Evolutionary conservation across 1,284 basidiomycete species (phyloP).

Genomic region (Cutaneotrichosporon arboriforme): DNA sequence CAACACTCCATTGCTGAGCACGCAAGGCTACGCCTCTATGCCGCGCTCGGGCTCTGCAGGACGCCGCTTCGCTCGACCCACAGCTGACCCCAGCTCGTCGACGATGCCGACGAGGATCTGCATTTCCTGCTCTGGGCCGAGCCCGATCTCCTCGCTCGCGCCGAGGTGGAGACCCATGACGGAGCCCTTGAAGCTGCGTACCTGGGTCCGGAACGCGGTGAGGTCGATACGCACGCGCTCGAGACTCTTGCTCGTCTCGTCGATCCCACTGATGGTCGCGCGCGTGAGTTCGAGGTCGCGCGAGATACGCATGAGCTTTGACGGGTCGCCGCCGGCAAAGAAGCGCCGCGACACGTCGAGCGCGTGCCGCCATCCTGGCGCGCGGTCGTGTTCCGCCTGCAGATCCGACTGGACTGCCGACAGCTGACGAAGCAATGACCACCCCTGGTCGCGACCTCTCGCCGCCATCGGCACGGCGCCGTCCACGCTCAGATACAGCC

Average conservation of each 20-base stretch:
- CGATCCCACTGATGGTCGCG: slow-evolving; percentile 27
- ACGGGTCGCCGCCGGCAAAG: slow-evolving; percentile 36
- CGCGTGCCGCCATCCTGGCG: slow-evolving; percentile 34
- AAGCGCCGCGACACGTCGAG: slow-evolving; percentile 29
- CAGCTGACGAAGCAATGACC: slow-evolving; percentile 8
- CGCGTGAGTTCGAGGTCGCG: slow-evolving; percentile 33
- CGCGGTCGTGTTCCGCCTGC: slow-evolving; percentile 21
- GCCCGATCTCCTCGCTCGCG: slow-evolving; percentile 16
- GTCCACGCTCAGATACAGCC: slow-evolving; percentile 18
- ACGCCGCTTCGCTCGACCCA: slow-evolving; percentile 13
- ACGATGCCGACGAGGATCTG: slow-evolving; percentile 19
- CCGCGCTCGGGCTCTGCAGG: neutral
- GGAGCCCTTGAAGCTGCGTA: slow-evolving; percentile 34
- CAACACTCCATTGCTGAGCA: no score
- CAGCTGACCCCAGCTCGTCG: slow-evolving; percentile 11
- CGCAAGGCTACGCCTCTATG: neutral
- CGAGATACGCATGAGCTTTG: slow-evolving; percentile 25
- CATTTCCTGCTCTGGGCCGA: slow-evolving; percentile 36
- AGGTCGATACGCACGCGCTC: slow-evolving; percentile 27
- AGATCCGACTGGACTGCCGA: slow-evolving; percentile 9
- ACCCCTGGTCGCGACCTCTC: slow-evolving; percentile 2
- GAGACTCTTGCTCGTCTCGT: slow-evolving; percentile 21
- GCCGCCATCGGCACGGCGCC: slow-evolving; percentile 1
- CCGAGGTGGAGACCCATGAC: slow-evolving; percentile 44
- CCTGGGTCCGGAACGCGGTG: slow-evolving; percentile 35